A percentile compares a stretch with the other conserved stretches of the same genome.
phyloP scores from a whole-genome alignment of 2,329 filamentous ascomycete species.

The Alternaria alternata region DNA sequence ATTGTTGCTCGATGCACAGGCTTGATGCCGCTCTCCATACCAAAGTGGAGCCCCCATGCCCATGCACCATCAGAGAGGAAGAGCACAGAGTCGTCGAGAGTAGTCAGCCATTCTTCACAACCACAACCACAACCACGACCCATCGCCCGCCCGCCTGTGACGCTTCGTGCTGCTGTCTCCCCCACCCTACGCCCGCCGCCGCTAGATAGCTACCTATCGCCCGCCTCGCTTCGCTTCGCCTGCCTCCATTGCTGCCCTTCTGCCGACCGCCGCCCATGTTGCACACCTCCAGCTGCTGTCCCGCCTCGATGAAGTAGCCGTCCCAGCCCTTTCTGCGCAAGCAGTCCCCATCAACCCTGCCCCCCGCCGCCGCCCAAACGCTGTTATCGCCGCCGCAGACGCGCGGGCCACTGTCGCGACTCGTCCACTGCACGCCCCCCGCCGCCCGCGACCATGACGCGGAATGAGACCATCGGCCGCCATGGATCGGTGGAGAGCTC shows the following conservation, averaged over 20 bases:
- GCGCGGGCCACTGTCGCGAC: slow-evolving; percentile 31
- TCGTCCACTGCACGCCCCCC: slow-evolving; percentile 18
- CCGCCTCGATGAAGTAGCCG: slow-evolving; percentile 51
- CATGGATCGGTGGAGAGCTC: slow-evolving; percentile 73
- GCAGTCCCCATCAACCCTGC: slow-evolving; percentile 35
- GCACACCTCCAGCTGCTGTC: slow-evolving; percentile 30
- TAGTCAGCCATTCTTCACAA: slow-evolving; percentile 1
- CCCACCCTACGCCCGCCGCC: neutral
- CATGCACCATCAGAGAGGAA: neutral
- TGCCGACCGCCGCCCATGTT: slow-evolving; percentile 27
- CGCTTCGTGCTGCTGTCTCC: neutral
- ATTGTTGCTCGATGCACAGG: slow-evolving; percentile 10
- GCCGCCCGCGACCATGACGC: slow-evolving; percentile 63
- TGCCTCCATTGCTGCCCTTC: slow-evolving; percentile 4
- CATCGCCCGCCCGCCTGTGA: neutral
- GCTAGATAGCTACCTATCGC: neutral
- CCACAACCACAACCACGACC: neutral
- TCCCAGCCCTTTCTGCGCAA: slow-evolving; percentile 45
- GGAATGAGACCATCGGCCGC: slow-evolving; percentile 69
- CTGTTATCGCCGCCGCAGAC: slow-evolving; percentile 10
- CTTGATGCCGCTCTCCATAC: slow-evolving; percentile 18
- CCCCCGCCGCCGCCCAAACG: slow-evolving; percentile 15
- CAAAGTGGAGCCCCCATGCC: slow-evolving; percentile 12
- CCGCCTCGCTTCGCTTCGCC: slow-evolving; percentile 9
- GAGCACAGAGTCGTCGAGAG: neutral